These are phyloP conservation scores for Herpotrichia juniperi DNA, from an alignment of 2,329 filamentous ascomycete species.

Conservation along the genomic window DNA sequence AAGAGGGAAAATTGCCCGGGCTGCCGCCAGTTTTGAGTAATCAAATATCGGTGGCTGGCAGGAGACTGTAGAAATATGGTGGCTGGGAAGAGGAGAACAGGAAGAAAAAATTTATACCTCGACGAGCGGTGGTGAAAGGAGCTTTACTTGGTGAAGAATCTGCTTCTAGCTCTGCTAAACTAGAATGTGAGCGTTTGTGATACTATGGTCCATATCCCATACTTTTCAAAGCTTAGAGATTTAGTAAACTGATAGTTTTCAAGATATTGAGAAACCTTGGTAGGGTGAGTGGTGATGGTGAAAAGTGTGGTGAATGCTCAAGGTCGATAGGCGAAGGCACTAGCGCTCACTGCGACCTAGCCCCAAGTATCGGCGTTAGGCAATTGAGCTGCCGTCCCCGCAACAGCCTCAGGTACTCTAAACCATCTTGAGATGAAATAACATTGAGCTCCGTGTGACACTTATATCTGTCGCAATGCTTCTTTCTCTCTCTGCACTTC, in stretches of 20 bases:
- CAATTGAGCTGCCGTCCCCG: conserved; percentile 6
- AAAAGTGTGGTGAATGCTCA: not conserved
- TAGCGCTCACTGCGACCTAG: not conserved
- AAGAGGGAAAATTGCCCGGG: not conserved
- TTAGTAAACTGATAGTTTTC: not conserved
- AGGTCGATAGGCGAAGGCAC: not conserved
- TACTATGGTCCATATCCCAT: not conserved
- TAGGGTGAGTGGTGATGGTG: not conserved
- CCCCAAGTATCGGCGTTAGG: conserved; percentile 3
- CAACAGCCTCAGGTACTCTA: not conserved
- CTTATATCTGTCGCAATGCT: not conserved
- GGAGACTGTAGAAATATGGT: not conserved
- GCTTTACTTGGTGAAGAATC: not conserved
- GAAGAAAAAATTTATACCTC: conserved; percentile 1
- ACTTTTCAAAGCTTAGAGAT: not conserved
- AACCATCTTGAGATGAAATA: not conserved
- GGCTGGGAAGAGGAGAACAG: not conserved
- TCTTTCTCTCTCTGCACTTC: not conserved
- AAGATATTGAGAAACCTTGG: not conserved
- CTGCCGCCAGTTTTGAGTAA: not conserved
- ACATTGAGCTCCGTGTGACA: not conserved
- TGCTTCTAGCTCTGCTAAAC: not conserved
- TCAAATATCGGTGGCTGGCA: not conserved
- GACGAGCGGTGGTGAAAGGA: conserved; percentile 1
- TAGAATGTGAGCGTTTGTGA: not conserved